These are phyloP conservation scores for Grosmannia serpens DNA, from an alignment of 2,329 filamentous ascomycete genomes.

Conservation along the genomic window DNA sequence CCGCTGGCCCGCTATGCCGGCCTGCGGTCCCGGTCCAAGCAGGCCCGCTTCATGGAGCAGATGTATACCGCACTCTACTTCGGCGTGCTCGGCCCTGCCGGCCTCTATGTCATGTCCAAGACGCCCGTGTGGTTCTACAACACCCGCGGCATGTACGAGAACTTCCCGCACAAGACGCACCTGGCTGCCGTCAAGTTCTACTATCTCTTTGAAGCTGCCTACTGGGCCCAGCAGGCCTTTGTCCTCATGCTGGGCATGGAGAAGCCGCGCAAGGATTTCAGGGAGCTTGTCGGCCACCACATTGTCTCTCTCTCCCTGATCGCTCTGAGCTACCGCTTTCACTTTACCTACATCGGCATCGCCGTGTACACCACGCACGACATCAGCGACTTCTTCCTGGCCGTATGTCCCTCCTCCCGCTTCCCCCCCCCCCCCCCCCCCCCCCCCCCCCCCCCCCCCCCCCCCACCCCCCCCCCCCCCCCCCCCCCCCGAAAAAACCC, in stretches of 20 bases:
- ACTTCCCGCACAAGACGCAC: constrained; percentile 73
- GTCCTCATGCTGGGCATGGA: constrained; percentile 79
- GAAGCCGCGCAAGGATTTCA: constrained; percentile 90
- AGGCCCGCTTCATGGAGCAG: constrained; percentile 91
- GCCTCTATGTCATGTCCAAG: constrained; percentile 79
- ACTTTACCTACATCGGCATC: constrained; percentile 91
- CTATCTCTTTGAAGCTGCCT: constrained; percentile 86
- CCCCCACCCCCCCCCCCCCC: not conserved
- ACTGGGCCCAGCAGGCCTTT: constrained; percentile 91
- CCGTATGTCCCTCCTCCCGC: constrained; percentile 42
- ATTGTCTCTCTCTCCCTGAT: constrained; percentile 81
- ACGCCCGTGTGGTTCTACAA: constrained; percentile 97
- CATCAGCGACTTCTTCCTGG: constrained; percentile 90
- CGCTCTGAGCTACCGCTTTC: constrained; percentile 80
- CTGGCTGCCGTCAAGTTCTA: constrained; percentile 83
- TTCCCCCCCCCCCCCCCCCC: constrained; percentile 7
- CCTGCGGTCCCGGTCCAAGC: constrained; percentile 63
- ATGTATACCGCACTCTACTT: constrained; percentile 92
- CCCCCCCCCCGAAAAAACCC: too few relatives aligned
- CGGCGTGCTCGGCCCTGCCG: constrained; percentile 66
- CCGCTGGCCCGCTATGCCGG: constrained; percentile 62
- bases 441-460: not conserved
- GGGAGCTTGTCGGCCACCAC: constrained; percentile 84
- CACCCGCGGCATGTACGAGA: constrained; percentile 79
- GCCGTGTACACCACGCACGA: constrained; percentile 93